phyloP scores from a whole-genome alignment of 192 early-diverging fungal species.

The Coemansia sp. region DNA sequence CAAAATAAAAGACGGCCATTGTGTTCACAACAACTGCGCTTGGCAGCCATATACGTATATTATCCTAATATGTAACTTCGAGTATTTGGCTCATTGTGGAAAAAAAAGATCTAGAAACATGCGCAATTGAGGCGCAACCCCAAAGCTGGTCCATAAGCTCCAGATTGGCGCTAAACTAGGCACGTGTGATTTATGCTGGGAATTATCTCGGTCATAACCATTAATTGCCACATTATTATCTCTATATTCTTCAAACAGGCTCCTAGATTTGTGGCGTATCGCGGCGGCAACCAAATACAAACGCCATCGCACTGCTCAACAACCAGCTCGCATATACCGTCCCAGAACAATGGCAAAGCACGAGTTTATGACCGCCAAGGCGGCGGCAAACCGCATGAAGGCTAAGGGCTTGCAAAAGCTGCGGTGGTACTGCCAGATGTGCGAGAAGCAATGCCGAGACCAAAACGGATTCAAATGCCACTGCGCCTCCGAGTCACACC shows the following conservation, averaged over 20 bases:
- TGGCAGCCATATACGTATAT: not conserved
- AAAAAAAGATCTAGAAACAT: not conserved
- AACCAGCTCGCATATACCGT: not conserved
- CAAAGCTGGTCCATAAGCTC: not conserved
- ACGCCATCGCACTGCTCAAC: not conserved
- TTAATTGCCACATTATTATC: not conserved
- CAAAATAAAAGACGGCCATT: not conserved
- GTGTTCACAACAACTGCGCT: not conserved
- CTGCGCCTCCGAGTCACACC: conserved; percentile 85
- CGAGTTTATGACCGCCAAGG: conserved; percentile 80
- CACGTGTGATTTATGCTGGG: not conserved
- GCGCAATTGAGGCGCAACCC: not conserved
- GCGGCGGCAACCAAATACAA: not conserved
- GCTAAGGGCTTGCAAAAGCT: conserved; percentile 89
- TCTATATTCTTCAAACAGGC: not conserved
- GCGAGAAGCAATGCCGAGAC: conserved; percentile 86
- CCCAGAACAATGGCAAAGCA: conserved; percentile 61
- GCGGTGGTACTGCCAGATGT: conserved; percentile 94
- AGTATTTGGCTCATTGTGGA: not conserved
- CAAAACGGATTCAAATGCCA: conserved; percentile 98
- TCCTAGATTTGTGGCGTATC: not conserved
- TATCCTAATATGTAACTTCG: not conserved
- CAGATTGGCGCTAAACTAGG: not conserved
- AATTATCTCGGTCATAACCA: not conserved
- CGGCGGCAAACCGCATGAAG: conserved; percentile 89